Base-by-base conservation (phyloP, 495 filamentous ascomycete species). In the Penicillium alfredii region DNA sequence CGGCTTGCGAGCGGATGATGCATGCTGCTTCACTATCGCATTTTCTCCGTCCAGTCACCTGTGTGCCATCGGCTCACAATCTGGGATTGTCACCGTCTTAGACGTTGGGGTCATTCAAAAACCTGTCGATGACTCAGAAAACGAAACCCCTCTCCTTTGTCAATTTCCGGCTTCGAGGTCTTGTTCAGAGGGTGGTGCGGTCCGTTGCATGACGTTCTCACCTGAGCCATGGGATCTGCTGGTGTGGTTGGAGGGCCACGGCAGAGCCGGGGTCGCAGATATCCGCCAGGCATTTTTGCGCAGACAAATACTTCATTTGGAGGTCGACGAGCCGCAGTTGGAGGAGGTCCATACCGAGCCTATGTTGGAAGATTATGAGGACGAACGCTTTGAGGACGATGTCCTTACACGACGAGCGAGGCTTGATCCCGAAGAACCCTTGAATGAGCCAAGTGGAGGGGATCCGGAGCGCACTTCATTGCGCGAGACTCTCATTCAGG, bases 221-320 rank as follows among this genome's bases (percentile, higher is more conserved):
- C 88, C 92, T 2, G 85, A 83, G 12, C 86, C 89, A 7, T 85
- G 81, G 75, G 90, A 98, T 57, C 74, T 98, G 10, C 70, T 98
- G 21, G 84, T 93, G 15, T 96, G 90, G 88, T 78, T 88, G 13
- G 92, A 98, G 62, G 82, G 94, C 43, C 81, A 80, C 42, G 89
- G 86, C 6, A 74, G 84, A 45, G 74, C 90, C 21, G 89, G 88
- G 8, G 69, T 97, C 29, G 84, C 84, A 3, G 92, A 98, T 65
- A 64, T 89, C 14, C 81, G 92, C 14, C 78, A 77, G 40, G 77
- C 80, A 13, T 87, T 94, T 42, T 61, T 71, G 14, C 79, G 80
- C 17, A 78, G 85, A 20, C 92, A 98, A 55, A 74, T 84, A 16
- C 56, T 94, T 6, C 49, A 73, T 2, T 55, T 93, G 22, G 75